phyloP scores from a whole-genome alignment of 495 filamentous ascomycete genomes.

The Neurospora hispaniola region DNA sequence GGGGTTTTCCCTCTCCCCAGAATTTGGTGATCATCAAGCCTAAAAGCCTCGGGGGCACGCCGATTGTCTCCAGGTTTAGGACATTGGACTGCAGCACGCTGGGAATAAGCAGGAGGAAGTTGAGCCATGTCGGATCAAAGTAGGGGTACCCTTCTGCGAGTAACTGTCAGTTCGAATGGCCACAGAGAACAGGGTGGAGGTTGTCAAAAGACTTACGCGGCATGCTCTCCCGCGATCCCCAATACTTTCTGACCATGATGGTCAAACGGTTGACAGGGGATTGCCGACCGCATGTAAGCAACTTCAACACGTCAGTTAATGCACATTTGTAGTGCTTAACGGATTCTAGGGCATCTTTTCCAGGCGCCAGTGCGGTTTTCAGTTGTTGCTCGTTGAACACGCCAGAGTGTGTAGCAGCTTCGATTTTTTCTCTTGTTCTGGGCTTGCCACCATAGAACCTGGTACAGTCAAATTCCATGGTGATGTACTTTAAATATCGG shows the following conservation, averaged over 20 bases:
- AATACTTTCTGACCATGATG: neutral
- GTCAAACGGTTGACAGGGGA: neutral
- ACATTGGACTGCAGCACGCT: neutral
- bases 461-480: neutral
- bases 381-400: neutral
- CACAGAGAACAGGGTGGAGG: neutral
- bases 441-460: neutral
- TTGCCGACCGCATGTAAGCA: neutral
- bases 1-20: neutral
- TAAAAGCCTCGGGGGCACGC: neutral
- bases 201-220: neutral
- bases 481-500: neutral
- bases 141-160: neutral
- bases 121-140: neutral
- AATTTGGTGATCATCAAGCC: neutral
- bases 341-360: neutral
- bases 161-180: neutral
- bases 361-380: neutral
- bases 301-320: neutral
- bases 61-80: neutral
- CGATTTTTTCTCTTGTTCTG: neutral
- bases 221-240: neutral
- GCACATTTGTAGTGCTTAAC: neutral
- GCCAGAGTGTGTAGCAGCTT: neutral
- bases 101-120: neutral